Evolutionary conservation across 129 eudicot species (phyloP), one percentile per base, ranked within the genome.

Genomic region (Chrysanthemum makinoi): DNA sequence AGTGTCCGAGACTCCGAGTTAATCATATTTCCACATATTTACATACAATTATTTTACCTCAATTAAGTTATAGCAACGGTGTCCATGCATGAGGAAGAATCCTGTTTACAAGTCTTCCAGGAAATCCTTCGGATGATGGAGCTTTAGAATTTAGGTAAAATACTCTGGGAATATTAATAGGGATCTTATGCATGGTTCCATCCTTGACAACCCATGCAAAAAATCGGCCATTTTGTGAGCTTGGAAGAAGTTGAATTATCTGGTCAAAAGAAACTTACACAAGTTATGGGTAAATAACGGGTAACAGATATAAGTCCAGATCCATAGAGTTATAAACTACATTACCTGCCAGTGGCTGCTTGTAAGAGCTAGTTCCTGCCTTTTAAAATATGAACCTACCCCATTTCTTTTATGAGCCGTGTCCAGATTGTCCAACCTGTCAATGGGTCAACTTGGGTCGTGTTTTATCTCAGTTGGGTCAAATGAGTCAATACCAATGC

Each of bases 121-220:
- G 99, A 73, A 95, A 88, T 33, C 90, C 97, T 79, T 95, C 99
- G 5, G 99, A 87, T 65, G 87, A 72, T 51, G 96, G 87, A 83
- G 99, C 96, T 86, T 90, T 95, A 48, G 91, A 87, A 74, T 95
- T 95, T 70, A 90, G 89, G 78, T 87, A 95, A 80, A 95, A 95
- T 30, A 90, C 83, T 84, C 99, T 77, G 17, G 99, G 96, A 28
- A 95, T 91, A 58, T 60, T 79, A 35, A 95, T 67, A 58, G 96
- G 91, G 69, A 95, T 80, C 22, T 20, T 20, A 20, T 20, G 22
- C 22, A 20, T 20, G 22, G 22, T 20, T 20, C 97, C 97, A 58
- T 84, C 89, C 15, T 83, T 89, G 61, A 90, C 89, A 46, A 81
- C 84, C 99, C 97, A 95, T 10, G 95, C 99, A 39, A 79, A 87